These are phyloP conservation scores for Candida nanaspora DNA, from an alignment of 805 yeast species.

Conservation along the genomic window DNA sequence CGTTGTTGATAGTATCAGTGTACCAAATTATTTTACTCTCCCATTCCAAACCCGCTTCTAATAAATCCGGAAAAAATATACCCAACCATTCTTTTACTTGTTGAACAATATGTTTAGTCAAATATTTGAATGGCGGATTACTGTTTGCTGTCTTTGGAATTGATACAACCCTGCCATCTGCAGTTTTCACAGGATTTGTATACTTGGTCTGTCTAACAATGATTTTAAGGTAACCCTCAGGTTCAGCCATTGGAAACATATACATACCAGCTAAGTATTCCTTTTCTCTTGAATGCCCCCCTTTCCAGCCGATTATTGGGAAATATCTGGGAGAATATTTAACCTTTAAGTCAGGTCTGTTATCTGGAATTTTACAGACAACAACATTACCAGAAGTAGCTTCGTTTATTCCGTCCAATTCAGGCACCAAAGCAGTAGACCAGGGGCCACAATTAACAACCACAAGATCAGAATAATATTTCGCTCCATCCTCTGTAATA, in stretches of 20 bases:
- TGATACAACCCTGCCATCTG: conserved; percentile 19
- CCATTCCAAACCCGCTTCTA: conserved; percentile 14
- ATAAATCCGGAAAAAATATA: conserved; percentile 22
- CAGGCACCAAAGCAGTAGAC: conserved; percentile 24
- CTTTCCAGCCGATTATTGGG: conserved; percentile 30
- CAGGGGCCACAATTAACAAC: conserved; percentile 27
- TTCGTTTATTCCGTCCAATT: conserved; percentile 29
- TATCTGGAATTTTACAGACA: conserved; percentile 27
- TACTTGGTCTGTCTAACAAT: conserved; percentile 30
- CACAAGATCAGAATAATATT: conserved; percentile 17
- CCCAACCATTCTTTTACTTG: conserved; percentile 21
- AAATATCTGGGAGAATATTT: conserved; percentile 27
- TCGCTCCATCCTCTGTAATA: conserved; percentile 19
- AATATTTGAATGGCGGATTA: conserved; percentile 13
- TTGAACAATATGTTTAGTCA: conserved; percentile 20
- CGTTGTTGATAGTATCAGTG: conserved; percentile 26
- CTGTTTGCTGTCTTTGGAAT: conserved; percentile 23
- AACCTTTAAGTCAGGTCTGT: conserved; percentile 23
- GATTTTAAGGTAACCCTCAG: conserved; percentile 29
- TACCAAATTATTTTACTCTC: conserved; percentile 25
- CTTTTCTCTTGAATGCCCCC: conserved; percentile 24
- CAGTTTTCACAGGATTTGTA: conserved; percentile 21
- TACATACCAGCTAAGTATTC: conserved; percentile 25
- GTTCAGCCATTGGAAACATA: conserved; percentile 27
- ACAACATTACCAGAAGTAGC: conserved; percentile 31